Percentiles rank a stretch among this genome's conserved stretches.
phyloP scores from a whole-genome alignment of 78 protist species.

The Polysphondylium violaceum region DNA sequence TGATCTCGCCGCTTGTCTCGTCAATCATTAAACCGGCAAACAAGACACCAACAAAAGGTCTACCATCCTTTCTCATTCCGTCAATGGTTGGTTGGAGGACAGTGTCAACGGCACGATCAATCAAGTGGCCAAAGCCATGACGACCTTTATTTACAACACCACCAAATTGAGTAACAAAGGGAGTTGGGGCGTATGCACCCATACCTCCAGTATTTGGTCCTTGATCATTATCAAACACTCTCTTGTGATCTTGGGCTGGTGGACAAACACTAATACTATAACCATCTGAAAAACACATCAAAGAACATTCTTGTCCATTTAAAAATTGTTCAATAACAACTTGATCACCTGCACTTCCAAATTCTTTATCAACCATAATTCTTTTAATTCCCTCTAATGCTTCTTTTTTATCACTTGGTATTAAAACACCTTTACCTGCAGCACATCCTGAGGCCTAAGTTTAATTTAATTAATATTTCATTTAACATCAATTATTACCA shows the following conservation, averaged over 20 bases:
- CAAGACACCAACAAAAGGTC: conserved; percentile 89
- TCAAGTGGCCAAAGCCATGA: conserved; percentile 33
- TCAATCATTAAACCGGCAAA: conserved; percentile 90
- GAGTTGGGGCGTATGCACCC: conserved; percentile 95
- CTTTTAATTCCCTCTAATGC: conserved; percentile 54
- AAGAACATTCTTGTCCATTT: conserved; percentile 87
- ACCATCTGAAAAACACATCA: conserved; percentile 90
- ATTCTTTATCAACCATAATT: conserved; percentile 79
- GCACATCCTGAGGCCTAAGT: conserved; percentile 90
- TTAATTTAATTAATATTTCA: not conserved
- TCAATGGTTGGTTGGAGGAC: conserved; percentile 89
- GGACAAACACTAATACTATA: conserved; percentile 53
- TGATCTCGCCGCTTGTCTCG: conserved; percentile 15
- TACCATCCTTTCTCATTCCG: conserved; percentile 89
- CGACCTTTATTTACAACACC: not conserved
- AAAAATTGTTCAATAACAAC: conserved; percentile 90
- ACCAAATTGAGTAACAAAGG: conserved; percentile 52
- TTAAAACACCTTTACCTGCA: conserved; percentile 95
- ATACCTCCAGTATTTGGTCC: conserved; percentile 92
- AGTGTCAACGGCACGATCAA: conserved; percentile 60
- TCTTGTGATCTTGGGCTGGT: conserved; percentile 93
- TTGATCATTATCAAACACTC: conserved; percentile 85
- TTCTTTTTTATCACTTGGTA: conserved; percentile 81
- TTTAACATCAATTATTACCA: not conserved
- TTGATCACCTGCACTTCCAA: conserved; percentile 77